Percentiles rank a stretch among this genome's conserved stretches.
Conservation (phyloP, 2,329 filamentous ascomycete genomes). For the Chaetomium olivaceum region DNA sequence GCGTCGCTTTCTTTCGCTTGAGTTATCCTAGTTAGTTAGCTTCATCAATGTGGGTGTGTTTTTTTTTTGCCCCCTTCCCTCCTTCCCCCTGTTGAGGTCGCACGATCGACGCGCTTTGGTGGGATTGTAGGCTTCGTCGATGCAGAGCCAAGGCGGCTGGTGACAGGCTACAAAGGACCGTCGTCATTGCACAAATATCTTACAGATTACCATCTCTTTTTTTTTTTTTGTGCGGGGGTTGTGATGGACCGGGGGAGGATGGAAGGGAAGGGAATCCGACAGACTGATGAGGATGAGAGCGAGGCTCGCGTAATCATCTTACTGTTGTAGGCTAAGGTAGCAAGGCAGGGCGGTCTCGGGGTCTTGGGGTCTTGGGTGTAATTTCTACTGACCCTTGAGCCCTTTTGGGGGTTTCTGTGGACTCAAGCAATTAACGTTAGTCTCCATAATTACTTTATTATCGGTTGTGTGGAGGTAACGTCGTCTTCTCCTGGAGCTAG, state of each 20-base stretch:
- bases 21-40: neutral
- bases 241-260: neutral
- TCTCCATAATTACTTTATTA: conserved; percentile 1
- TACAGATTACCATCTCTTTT: neutral
- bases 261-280: neutral
- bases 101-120: conserved; percentile 7
- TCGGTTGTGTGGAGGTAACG: neutral
- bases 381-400: neutral
- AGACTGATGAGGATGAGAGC: neutral
- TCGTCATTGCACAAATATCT: conserved; percentile 6
- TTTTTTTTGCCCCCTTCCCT: neutral
- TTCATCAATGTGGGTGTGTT: neutral
- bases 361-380: neutral
- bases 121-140: conserved; percentile 4
- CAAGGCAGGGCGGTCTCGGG: neutral
- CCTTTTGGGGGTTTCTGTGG: neutral
- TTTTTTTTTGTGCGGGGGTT: conserved; percentile 2
- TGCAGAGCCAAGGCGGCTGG: conserved; percentile 29
- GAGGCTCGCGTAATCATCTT: neutral
- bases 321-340: too few species aligned
- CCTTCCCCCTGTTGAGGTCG: neutral
- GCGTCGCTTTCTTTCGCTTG: neutral
- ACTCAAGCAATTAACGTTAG: neutral
- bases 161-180: conserved; percentile 9
- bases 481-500: conserved; percentile 5